Base-by-base conservation (phyloP, 495 filamentous ascomycete species). In the Hyaloscypha hepaticicola region DNA sequence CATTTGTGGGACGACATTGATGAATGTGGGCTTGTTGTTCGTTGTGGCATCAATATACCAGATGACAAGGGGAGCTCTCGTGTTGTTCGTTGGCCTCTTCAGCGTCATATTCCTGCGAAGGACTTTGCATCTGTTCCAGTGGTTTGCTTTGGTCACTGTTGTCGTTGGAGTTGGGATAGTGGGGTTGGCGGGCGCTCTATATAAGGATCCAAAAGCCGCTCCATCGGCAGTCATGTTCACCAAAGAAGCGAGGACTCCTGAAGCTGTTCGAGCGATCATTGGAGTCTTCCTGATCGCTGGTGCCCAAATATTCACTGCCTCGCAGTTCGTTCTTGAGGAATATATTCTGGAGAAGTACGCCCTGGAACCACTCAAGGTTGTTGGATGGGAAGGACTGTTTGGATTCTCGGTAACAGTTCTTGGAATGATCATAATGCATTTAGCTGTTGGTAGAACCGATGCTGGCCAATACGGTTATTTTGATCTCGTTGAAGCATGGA, bases 31-130 rank as follows among this genome's bases (percentile, higher is more conserved):
- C 14, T 79, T 99, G 63, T 82, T 97, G 53, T 96, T 97, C 70
- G 92, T 97, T 11, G 95, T 90, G 1, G 92, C 95, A 0, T 92
- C 88, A 66, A 96, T 99, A 70, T 99, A 97, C 79, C 95, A 99
- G 75, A 99, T 99, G 95, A 98, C 94, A 9, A 84, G 95, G 28
- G 95, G 95, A 19, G 94, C 95, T 0, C 80, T 99, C 27, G 93
- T 98, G 19, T 80, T 99, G 5, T 99, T 98, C 64, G 95, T 99
- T 12, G 95, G 95, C 0, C 76, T 97, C 0, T 97, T 99, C 79
- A 96, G 92, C 72, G 93, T 99, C 6, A 68, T 96, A 2, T 98
- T 99, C 73, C 78, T 99, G 38, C 86, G 83, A 60, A 86, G 92
- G 31, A 87, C 84, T 68, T 80, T 98, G 33, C 82, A 88, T 65